Evolutionary conservation across 345 rosid genomes (phyloP).

Genomic region (Pelargonium nanum): DNA sequence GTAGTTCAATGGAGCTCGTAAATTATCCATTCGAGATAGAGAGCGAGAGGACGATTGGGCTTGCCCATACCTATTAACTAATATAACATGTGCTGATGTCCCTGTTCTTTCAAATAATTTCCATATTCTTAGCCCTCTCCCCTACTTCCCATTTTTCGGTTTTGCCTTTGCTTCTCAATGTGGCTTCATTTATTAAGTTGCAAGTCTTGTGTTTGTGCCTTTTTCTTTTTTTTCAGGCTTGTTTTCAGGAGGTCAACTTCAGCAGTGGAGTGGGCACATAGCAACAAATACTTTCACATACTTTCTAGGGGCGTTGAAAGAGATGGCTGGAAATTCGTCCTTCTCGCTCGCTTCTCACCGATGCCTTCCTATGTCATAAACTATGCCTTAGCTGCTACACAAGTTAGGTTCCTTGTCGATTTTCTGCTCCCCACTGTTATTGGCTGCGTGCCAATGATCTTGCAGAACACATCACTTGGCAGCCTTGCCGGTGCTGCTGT

Average conservation of each 20-base stretch:
- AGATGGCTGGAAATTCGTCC: conserved; percentile 92
- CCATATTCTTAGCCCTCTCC: neutral
- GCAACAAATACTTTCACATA: conserved; percentile 62
- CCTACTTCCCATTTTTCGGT: neutral
- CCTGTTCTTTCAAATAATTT: neutral
- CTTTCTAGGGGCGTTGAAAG: conserved; percentile 76
- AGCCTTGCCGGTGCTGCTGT: conserved; percentile 96
- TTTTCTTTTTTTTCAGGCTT: conserved; percentile 37
- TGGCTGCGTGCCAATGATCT: conserved; percentile 86
- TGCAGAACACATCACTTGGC: conserved; percentile 88
- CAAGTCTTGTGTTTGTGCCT: conserved; percentile 1
- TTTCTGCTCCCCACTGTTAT: conserved; percentile 74
- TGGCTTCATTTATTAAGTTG: neutral
- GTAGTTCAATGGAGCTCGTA: neutral
- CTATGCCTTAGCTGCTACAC: conserved; percentile 84
- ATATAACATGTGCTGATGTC: neutral
- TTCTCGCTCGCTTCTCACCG: conserved; percentile 93
- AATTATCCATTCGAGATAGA: neutral
- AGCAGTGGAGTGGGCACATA: conserved; percentile 57
- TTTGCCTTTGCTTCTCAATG: neutral
- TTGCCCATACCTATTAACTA: neutral
- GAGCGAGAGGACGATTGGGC: neutral
- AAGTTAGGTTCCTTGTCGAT: conserved; percentile 65
- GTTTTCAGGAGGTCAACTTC: conserved; percentile 57
- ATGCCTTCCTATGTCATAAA: conserved; percentile 80